A percentile compares a stretch with the other conserved stretches of the same genome.
Evolutionary conservation across 148 eudicot genomes (phyloP).

Genomic region (Selenicereus undatus): DNA sequence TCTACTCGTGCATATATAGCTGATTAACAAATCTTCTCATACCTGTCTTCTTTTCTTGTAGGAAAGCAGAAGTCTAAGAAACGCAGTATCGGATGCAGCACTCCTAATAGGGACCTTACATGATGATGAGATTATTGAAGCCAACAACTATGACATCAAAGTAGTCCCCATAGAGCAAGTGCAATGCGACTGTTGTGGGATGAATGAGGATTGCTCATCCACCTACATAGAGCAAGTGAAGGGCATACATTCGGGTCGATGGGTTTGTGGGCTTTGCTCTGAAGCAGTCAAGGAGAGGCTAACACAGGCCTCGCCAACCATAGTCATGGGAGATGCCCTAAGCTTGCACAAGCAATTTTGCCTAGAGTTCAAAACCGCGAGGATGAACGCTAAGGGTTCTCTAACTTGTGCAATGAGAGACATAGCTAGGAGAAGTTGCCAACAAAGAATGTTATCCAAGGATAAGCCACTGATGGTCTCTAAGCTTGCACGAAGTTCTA

Average conservation of each 20-base stretch:
- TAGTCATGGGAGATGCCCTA: slow-evolving; percentile 40
- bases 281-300: slow-evolving; percentile 54
- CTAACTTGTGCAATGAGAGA: slow-evolving; percentile 37
- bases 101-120: not conserved
- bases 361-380: slow-evolving; percentile 32
- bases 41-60: not conserved
- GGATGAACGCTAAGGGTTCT: slow-evolving; percentile 48
- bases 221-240: slow-evolving; percentile 40
- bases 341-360: slow-evolving; percentile 37
- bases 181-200: slow-evolving; percentile 57
- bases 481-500: slow-evolving; percentile 32
- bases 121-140: not conserved
- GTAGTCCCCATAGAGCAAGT: slow-evolving; percentile 20
- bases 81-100: not conserved
- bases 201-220: slow-evolving; percentile 48
- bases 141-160: not conserved
- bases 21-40: no score
- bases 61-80: not conserved
- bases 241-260: slow-evolving; percentile 30
- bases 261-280: slow-evolving; percentile 67
- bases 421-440: slow-evolving; percentile 36
- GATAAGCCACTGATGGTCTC: not conserved
- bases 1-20: no score
- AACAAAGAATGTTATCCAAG: slow-evolving; percentile 22
- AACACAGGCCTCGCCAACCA: not conserved